Evolutionary conservation across 805 yeast genomes (phyloP).

Genomic region (Lipomyces chichibuensis): DNA sequence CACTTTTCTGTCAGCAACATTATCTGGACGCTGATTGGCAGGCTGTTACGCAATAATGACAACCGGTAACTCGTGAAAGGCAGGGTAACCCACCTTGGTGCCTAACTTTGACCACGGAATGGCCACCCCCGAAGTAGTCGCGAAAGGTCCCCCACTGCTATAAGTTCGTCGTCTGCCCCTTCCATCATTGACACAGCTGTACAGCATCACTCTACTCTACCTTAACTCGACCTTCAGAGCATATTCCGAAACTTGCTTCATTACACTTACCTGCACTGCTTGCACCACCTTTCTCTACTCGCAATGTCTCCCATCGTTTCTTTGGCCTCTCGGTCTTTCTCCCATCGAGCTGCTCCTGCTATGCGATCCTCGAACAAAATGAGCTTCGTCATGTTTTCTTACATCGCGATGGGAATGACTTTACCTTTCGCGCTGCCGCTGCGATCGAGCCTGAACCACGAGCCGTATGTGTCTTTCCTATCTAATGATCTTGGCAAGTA

Average conservation of each 20-base stretch:
- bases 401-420: conserved; percentile 32
- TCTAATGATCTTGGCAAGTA: not conserved
- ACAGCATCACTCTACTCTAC: not conserved
- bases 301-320: conserved; percentile 19
- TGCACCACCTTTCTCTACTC: conserved; percentile 10
- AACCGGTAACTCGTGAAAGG: not conserved
- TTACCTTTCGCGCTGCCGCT: conserved; percentile 33
- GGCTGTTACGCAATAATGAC: not conserved
- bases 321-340: conserved; percentile 26
- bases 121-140: too few species aligned
- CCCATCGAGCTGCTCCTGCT: conserved; percentile 24
- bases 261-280: conserved; percentile 2
- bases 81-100: not conserved
- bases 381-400: conserved; percentile 29
- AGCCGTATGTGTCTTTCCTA: conserved; percentile 15
- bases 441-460: conserved; percentile 19
- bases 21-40: not conserved
- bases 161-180: not conserved
- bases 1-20: not conserved
- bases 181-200: not conserved
- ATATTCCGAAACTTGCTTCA: too few species aligned
- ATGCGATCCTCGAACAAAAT: conserved; percentile 11
- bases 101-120: too few species aligned
- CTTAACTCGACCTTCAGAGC: not conserved
- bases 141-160: not conserved